Evolutionary conservation across 2,329 filamentous ascomycete species (phyloP).

Genomic region (Sphaceloma murrayae): DNA sequence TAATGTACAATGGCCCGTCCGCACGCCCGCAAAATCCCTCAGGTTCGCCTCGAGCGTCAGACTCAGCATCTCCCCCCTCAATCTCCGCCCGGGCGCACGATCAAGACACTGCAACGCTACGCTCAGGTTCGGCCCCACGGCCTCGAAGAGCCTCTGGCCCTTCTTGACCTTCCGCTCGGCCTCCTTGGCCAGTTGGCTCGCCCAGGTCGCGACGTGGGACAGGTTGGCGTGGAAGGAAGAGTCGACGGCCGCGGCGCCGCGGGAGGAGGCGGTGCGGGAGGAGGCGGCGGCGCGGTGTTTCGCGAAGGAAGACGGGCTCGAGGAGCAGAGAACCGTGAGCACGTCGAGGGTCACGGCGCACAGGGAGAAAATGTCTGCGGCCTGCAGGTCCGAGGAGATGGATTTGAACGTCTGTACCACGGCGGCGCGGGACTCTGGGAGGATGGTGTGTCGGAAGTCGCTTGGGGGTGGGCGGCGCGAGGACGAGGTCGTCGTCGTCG

Average conservation of each 20-base stretch:
- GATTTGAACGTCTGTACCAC: slow-evolving; percentile 7
- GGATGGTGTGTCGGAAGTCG: slow-evolving; percentile 12
- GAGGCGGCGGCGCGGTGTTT: slow-evolving; percentile 36
- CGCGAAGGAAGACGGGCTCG: slow-evolving; percentile 54
- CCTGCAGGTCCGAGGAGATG: slow-evolving; percentile 24
- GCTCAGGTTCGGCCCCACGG: slow-evolving; percentile 9
- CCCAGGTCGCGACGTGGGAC: slow-evolving; percentile 25
- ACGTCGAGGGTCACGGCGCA: slow-evolving; percentile 65
- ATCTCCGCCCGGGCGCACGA: slow-evolving; percentile 27
- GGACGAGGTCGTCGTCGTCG: too few species aligned
- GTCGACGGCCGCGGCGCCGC: slow-evolving; percentile 46
- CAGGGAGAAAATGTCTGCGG: slow-evolving; percentile 61
- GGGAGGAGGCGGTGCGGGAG: not conserved
- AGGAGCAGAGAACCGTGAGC: slow-evolving; percentile 58
- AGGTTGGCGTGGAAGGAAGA: slow-evolving; percentile 62
- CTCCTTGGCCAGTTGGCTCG: slow-evolving; percentile 32
- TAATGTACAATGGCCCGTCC: slow-evolving; percentile 25
- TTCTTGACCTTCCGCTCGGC: slow-evolving; percentile 7
- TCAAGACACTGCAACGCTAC: slow-evolving; percentile 32
- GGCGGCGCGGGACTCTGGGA: not conserved
- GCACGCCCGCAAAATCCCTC: slow-evolving; percentile 33
- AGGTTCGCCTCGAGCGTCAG: slow-evolving; percentile 32
- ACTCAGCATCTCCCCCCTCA: slow-evolving; percentile 8
- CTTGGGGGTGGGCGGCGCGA: not conserved
- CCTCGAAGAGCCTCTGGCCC: slow-evolving; percentile 39